Base-by-base conservation (phyloP, 2,329 filamentous ascomycete genomes). In the Chaetomiaceae sp. region DNA sequence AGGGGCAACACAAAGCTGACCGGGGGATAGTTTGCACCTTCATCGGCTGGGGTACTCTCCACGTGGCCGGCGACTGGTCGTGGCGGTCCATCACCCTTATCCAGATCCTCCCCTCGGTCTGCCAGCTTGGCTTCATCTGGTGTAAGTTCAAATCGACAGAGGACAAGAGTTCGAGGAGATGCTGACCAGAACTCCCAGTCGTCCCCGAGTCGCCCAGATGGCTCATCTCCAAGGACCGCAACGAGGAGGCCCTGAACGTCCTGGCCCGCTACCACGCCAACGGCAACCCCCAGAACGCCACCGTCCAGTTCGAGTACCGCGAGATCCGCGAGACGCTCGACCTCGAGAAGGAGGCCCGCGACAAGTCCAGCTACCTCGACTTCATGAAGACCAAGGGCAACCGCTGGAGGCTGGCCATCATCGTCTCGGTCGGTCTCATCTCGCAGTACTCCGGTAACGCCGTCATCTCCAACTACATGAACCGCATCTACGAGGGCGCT, bases 171-270 rank as follows among this genome's bases (percentile, higher is more conserved):
- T n/a, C n/a, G n/a, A n/a, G n/a, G n/a, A n/a, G n/a, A n/a, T n/a
- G n/a, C n/a, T n/a, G n/a, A n/a, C n/a, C n/a, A n/a, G n/a, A n/a
- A n/a, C n/a, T n/a, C n/a, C n/a, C n/a, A n/a, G n/a, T 57, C 55
- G 63, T 55, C 1, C 81, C 81, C 0, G 82, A 85, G 56, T 80
- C 75, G 0, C 82, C 82, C 0, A 72, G 82, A 27, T 84, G 75
- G 74, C 64, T 83, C 20, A 69, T 83, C 36, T 71, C 74, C 20
- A 71, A 78, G 52, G 77, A 77, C 31, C 69, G 71, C 19, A 53
- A 65, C 1, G 74, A 77, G 4, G 69, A 81, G 58, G 80, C 80
- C 0, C 73, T 68, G 11, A 65, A 68, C 0, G 74, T 81, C 22
- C 63, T 83, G 0, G 69, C 74, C 61, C 76, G 76, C 48, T 78